phyloP scores from a whole-genome alignment of 805 yeast genomes.

The Lachancea lanzarotensis region DNA sequence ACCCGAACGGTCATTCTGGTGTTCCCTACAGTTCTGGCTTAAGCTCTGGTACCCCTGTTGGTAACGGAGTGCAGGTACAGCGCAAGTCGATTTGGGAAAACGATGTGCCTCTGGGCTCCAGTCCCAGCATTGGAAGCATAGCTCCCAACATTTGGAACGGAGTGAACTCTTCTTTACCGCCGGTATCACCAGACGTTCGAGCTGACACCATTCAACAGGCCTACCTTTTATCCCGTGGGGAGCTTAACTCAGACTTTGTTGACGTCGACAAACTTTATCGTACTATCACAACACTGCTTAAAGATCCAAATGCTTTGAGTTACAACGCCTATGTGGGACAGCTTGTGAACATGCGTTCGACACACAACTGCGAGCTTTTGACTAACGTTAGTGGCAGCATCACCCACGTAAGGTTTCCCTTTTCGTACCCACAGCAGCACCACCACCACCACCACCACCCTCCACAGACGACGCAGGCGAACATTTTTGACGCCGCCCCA shows the following conservation, averaged over 20 bases:
- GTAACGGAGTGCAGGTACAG: neutral
- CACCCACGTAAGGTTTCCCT: conserved; percentile 21
- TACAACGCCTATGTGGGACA: conserved; percentile 19
- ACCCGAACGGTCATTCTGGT: neutral
- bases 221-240: conserved; percentile 1
- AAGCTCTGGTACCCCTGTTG: conserved; percentile 2
- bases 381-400: conserved; percentile 18
- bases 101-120: conserved; percentile 6
- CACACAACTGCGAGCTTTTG: conserved; percentile 20
- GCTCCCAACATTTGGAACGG: conserved; percentile 8
- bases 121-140: neutral
- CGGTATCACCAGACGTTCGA: neutral
- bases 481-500: neutral
- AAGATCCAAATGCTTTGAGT: conserved; percentile 10
- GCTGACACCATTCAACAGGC: conserved; percentile 1
- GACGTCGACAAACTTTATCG: conserved; percentile 22
- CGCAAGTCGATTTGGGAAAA: conserved; percentile 27
- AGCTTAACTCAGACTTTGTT: conserved; percentile 12
- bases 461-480: neutral
- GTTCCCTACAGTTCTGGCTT: neutral
- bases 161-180: neutral
- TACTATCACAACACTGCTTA: conserved; percentile 11
- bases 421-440: conserved; percentile 1
- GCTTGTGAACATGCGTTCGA: conserved; percentile 17
- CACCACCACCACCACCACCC: conserved; percentile 3